Conservation (phyloP, 208 protist species). For the Wallacemonas sp. region DNA sequence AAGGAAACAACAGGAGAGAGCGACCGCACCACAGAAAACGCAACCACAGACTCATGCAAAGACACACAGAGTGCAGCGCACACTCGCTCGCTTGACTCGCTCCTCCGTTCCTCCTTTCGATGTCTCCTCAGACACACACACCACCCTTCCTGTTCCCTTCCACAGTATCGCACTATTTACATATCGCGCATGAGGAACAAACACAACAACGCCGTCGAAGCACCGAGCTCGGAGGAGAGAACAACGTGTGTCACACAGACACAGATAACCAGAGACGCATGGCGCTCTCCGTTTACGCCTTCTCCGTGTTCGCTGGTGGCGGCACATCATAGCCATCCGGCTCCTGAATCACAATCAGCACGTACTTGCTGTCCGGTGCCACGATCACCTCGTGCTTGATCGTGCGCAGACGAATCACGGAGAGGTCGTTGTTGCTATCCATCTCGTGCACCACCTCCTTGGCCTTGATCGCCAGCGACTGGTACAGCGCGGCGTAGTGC, state of each 20-base stretch:
- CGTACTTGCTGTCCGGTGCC: conserved; percentile 93
- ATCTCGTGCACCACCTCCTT: conserved; percentile 91
- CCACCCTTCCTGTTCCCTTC: not conserved
- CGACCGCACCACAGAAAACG: no score
- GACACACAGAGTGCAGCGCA: no score
- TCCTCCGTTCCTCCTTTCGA: no score
- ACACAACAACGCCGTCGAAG: not conserved
- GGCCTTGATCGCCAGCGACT: conserved; percentile 92
- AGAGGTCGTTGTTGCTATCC: conserved; percentile 95
- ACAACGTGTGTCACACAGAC: not conserved
- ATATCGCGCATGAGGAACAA: conserved; percentile 9
- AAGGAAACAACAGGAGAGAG: not conserved
- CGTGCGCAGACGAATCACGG: conserved; percentile 93
- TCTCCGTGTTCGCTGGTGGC: conserved; percentile 24
- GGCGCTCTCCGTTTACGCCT: conserved; percentile 19
- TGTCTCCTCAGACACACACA: no score
- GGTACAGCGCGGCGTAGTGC: conserved; percentile 94
- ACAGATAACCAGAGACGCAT: no score
- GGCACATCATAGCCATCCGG: conserved; percentile 42
- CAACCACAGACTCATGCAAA: no score
- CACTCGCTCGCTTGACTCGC: no score
- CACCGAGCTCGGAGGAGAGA: not conserved
- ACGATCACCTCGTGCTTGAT: conserved; percentile 97
- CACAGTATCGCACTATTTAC: conserved; percentile 1
- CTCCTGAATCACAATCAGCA: conserved; percentile 90